Evolutionary conservation across 805 yeast genomes (phyloP).

Genomic region (Candida mattraensis): DNA sequence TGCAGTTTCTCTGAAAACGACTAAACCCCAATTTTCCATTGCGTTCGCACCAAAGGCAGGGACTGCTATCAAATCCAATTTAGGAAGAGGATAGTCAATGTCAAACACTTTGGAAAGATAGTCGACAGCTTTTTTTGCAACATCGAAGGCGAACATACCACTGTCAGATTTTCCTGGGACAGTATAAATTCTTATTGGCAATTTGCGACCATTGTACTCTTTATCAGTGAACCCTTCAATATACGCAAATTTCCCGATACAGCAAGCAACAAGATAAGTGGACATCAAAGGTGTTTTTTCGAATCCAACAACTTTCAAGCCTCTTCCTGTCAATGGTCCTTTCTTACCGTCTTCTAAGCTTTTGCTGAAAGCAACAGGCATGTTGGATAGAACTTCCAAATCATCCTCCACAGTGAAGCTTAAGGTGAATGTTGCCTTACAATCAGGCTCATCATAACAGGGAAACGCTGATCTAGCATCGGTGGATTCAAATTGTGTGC

Average conservation of each 20-base stretch:
- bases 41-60: slow-evolving; percentile 83
- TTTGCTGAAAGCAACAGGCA: slow-evolving; percentile 37
- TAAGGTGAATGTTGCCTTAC: slow-evolving; percentile 56
- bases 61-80: slow-evolving; percentile 75
- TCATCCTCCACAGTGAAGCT: slow-evolving; percentile 34
- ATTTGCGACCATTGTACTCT: slow-evolving; percentile 39
- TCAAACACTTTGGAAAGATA: slow-evolving; percentile 49
- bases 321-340: slow-evolving; percentile 9
- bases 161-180: slow-evolving; percentile 46
- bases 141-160: slow-evolving; percentile 48
- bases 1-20: slow-evolving; percentile 64
- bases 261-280: slow-evolving; percentile 59
- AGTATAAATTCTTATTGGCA: slow-evolving; percentile 54
- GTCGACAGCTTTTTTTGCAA: slow-evolving; percentile 51
- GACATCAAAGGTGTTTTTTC: slow-evolving; percentile 54
- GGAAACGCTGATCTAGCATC: slow-evolving; percentile 62
- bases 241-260: slow-evolving; percentile 55
- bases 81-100: slow-evolving; percentile 72
- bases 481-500: slow-evolving; percentile 60
- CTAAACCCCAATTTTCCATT: slow-evolving; percentile 89
- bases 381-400: slow-evolving; percentile 45
- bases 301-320: slow-evolving; percentile 35
- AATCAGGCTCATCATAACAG: slow-evolving; percentile 55
- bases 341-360: slow-evolving; percentile 24
- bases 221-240: slow-evolving; percentile 46